These are phyloP conservation scores for Candida multigemmis DNA, from an alignment of 805 yeast species.

Conservation along the genomic window DNA sequence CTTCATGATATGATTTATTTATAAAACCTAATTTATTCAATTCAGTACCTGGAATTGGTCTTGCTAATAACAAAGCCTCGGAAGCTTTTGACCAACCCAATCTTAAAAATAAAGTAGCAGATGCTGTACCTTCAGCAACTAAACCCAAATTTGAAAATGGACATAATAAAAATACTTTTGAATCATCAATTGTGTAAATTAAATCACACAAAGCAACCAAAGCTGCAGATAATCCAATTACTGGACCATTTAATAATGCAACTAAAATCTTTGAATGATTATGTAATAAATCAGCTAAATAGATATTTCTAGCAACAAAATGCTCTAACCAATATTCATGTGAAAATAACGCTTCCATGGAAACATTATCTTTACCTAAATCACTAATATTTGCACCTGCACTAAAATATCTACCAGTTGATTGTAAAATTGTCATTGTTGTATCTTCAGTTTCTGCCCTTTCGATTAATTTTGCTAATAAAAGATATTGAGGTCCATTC, in stretches of 20 bases:
- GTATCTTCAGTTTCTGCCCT: slow-evolving; percentile 57
- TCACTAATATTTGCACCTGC: slow-evolving; percentile 74
- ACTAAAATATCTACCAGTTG: slow-evolving; percentile 69
- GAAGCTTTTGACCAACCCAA: slow-evolving; percentile 66
- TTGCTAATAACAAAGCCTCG: slow-evolving; percentile 64
- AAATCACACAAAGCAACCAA: slow-evolving; percentile 70
- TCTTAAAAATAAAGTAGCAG: slow-evolving; percentile 58
- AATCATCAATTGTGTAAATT: slow-evolving; percentile 55
- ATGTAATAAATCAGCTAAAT: slow-evolving; percentile 56
- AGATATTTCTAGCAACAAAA: slow-evolving; percentile 65
- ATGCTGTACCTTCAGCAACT: slow-evolving; percentile 74
- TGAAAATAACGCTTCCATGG: slow-evolving; percentile 22
- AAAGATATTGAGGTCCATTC: slow-evolving; percentile 52
- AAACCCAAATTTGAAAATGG: slow-evolving; percentile 82
- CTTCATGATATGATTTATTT: slow-evolving; percentile 43
- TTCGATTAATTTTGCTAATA: slow-evolving; percentile 49
- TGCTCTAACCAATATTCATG: slow-evolving; percentile 41
- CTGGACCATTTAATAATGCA: slow-evolving; percentile 81
- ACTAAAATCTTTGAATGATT: slow-evolving; percentile 65
- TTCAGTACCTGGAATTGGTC: slow-evolving; percentile 54
- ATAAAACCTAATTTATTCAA: slow-evolving; percentile 51
- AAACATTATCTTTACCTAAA: slow-evolving; percentile 17
- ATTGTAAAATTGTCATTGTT: slow-evolving; percentile 53
- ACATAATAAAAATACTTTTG: slow-evolving; percentile 48
- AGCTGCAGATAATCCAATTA: slow-evolving; percentile 69